phyloP scores from a whole-genome alignment of 257 asterid species.

The Primulina tabacum region DNA sequence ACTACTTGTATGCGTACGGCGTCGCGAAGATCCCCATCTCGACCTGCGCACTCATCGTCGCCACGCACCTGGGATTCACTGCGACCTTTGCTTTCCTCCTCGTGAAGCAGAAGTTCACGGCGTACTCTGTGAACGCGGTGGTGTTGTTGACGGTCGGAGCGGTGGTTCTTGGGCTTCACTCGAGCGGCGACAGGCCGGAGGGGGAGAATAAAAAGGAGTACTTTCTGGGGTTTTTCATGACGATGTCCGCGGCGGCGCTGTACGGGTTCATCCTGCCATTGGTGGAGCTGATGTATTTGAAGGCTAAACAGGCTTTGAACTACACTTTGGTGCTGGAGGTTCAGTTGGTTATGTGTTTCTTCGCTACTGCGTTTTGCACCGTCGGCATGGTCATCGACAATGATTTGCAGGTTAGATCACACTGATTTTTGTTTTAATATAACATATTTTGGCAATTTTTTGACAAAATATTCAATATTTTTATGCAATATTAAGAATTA shows the following conservation, averaged over 20 bases:
- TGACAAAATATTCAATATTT: too few species aligned
- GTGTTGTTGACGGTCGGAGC: slow-evolving; percentile 44
- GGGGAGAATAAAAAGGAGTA: slow-evolving; percentile 39
- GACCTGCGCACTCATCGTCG: slow-evolving; percentile 35
- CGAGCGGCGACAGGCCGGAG: slow-evolving; percentile 40
- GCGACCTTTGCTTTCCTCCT: slow-evolving; percentile 34
- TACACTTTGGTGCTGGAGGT: slow-evolving; percentile 31
- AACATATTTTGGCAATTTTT: too few species aligned
- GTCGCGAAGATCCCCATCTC: slow-evolving; percentile 39
- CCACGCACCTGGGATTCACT: slow-evolving; percentile 48
- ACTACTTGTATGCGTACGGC: slow-evolving; percentile 39
- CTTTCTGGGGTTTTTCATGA: slow-evolving; percentile 36
- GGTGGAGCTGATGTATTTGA: slow-evolving; percentile 37
- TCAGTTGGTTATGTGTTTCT: slow-evolving; percentile 35
- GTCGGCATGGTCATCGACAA: slow-evolving; percentile 40
- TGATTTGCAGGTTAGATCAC: slow-evolving; percentile 33
- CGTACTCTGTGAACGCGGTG: slow-evolving; percentile 38
- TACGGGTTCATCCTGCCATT: slow-evolving; percentile 38
- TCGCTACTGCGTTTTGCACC: slow-evolving; percentile 35
- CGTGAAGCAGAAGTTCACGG: slow-evolving; percentile 43
- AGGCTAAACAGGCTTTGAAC: slow-evolving; percentile 25
- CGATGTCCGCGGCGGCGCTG: slow-evolving; percentile 45
- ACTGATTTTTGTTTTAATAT: too few species aligned
- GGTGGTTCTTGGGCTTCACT: slow-evolving; percentile 38
- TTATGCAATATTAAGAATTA: too few species aligned